Evolutionary conservation across 768 basidiomycete genomes (phyloP).

Genomic region (Tephrocybe sp.): DNA sequence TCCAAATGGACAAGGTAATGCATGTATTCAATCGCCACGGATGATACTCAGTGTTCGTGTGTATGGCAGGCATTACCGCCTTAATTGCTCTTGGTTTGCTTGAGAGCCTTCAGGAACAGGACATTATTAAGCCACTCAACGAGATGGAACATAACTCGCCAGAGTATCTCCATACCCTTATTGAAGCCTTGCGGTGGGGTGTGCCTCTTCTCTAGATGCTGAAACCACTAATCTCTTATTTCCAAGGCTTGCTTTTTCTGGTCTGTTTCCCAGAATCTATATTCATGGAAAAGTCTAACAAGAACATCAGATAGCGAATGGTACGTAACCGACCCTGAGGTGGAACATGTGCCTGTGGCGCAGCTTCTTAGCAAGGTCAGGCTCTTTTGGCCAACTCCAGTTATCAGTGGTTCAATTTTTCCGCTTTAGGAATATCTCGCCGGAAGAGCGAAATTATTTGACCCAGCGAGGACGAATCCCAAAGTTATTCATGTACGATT

Average conservation of each 20-base stretch:
- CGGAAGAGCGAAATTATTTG: constrained; percentile 75
- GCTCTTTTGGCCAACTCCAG: too few relatives aligned
- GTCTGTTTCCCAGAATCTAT: constrained; percentile 33
- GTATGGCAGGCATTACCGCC: constrained; percentile 71
- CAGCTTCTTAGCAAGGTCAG: constrained; percentile 81
- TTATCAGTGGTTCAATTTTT: too few relatives aligned
- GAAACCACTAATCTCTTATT: constrained; percentile 3
- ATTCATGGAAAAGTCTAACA: background rate
- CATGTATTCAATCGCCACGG: background rate
- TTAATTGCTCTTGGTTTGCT: constrained; percentile 91
- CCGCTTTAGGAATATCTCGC: constrained; percentile 72
- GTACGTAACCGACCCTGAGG: constrained; percentile 90
- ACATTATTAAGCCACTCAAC: constrained; percentile 62
- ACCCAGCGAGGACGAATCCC: constrained; percentile 63
- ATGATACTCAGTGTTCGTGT: constrained; percentile 2
- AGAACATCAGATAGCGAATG: constrained; percentile 73
- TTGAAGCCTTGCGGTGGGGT: constrained; percentile 78
- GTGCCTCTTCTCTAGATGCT: background rate
- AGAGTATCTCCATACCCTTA: constrained; percentile 82
- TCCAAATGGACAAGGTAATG: constrained; percentile 87
- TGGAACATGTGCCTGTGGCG: constrained; percentile 72
- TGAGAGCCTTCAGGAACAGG: constrained; percentile 78
- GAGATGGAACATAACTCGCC: constrained; percentile 89
- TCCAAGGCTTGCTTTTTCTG: constrained; percentile 66
- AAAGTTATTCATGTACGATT: constrained; percentile 61